A percentile compares a stretch with the other conserved stretches of the same genome.
These are phyloP conservation scores for Phlebiopsis flavidoalba DNA, from an alignment of 768 basidiomycete species.

Conservation along the genomic window DNA sequence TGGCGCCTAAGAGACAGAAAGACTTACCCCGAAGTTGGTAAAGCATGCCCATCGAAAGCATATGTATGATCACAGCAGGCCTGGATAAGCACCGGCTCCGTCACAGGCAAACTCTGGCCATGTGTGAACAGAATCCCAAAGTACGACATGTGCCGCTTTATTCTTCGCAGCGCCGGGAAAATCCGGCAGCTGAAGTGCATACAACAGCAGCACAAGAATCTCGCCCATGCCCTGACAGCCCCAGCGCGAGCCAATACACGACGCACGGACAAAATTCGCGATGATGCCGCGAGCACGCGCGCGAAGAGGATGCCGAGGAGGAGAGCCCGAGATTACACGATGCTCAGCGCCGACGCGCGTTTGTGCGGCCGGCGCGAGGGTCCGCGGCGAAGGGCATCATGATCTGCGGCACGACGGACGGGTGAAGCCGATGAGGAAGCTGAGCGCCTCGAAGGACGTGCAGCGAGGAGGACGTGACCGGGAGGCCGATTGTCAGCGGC, in stretches of 20 bases:
- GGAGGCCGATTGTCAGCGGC: conserved; percentile 67
- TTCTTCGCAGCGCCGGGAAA: conserved; percentile 83
- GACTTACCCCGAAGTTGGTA: conserved; percentile 42
- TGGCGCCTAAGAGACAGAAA: conserved; percentile 18
- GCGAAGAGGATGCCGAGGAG: conserved; percentile 72
- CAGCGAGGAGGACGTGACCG: conserved; percentile 54
- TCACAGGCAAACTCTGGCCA: conserved; percentile 72
- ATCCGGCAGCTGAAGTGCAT: conserved; percentile 70
- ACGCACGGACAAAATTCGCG: conserved; percentile 65
- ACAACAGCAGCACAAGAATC: conserved; percentile 55
- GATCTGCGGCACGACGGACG: conserved; percentile 77
- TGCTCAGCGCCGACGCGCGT: conserved; percentile 71
- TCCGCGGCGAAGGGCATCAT: conserved; percentile 75
- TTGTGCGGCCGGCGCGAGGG: conserved; percentile 68
- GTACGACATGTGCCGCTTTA: conserved; percentile 56
- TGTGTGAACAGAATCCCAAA: conserved; percentile 63
- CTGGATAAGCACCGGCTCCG: conserved; percentile 77
- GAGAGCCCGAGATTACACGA: conserved; percentile 54
- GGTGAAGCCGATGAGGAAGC: conserved; percentile 64
- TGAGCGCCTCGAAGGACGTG: conserved; percentile 59
- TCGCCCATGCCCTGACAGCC: conserved; percentile 58
- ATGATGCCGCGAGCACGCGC: conserved; percentile 74
- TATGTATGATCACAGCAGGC: conserved; percentile 38
- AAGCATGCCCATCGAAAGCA: conserved; percentile 54
- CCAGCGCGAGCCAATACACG: conserved; percentile 76